A percentile compares a stretch with the other conserved stretches of the same genome.
Evolutionary conservation across 2,329 filamentous ascomycete genomes (phyloP).

Genomic region (Pyricularia sp.): DNA sequence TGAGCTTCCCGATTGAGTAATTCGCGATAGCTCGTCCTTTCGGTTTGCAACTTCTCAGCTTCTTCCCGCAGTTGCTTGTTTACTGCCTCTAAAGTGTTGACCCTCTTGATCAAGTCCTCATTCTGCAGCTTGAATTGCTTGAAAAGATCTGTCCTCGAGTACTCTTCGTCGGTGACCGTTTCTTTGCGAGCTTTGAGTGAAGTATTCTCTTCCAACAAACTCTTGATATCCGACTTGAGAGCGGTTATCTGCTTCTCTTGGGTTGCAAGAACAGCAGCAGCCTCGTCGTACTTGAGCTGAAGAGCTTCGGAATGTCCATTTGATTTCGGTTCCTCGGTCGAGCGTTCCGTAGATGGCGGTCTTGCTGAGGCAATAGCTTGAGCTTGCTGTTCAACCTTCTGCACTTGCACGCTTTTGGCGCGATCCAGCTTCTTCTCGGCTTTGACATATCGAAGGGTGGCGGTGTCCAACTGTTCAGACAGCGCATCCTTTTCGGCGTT

Average conservation of each 20-base stretch:
- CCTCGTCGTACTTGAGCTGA: slow-evolving; percentile 68
- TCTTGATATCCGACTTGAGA: slow-evolving; percentile 61
- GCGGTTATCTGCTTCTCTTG: slow-evolving; percentile 81
- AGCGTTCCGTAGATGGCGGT: slow-evolving; percentile 41
- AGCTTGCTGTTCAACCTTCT: slow-evolving; percentile 86
- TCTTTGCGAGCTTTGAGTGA: slow-evolving; percentile 59
- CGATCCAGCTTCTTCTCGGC: slow-evolving; percentile 93
- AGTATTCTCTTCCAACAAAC: slow-evolving; percentile 69
- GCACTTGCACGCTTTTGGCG: slow-evolving; percentile 77
- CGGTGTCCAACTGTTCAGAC: slow-evolving; percentile 77
- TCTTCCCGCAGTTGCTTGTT: slow-evolving; percentile 81
- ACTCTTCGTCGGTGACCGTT: slow-evolving; percentile 82
- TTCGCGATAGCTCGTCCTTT: slow-evolving; percentile 71
- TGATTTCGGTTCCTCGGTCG: slow-evolving; percentile 36
- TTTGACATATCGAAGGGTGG: slow-evolving; percentile 85
- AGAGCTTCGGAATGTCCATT: slow-evolving; percentile 55
- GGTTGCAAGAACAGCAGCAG: slow-evolving; percentile 65
- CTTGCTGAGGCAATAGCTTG: slow-evolving; percentile 53
- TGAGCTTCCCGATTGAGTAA: slow-evolving; percentile 77
- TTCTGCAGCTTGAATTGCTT: slow-evolving; percentile 84
- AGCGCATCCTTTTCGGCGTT: slow-evolving; percentile 74
- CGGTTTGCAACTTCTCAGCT: slow-evolving; percentile 73
- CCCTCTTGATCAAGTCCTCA: slow-evolving; percentile 83
- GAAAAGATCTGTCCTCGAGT: slow-evolving; percentile 85
- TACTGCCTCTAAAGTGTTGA: slow-evolving; percentile 84